Percentiles rank a stretch among this genome's conserved stretches.
Conservation (phyloP, 345 rosid genomes). For the Hibiscus trionum region DNA sequence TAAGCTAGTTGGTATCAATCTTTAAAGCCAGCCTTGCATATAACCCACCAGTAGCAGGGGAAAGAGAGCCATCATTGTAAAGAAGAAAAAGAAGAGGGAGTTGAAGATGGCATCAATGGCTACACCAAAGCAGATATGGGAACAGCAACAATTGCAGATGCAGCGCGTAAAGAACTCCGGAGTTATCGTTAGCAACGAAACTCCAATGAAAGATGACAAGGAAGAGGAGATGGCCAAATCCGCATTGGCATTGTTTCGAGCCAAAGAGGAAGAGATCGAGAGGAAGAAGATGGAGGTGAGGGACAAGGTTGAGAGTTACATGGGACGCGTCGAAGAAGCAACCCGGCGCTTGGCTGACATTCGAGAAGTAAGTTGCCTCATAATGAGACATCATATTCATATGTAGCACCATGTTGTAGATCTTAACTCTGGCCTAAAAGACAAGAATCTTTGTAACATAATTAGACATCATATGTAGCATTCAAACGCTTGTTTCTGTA, state of each 20-base stretch:
- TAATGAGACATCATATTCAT: background rate
- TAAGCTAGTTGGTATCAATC: slow-evolving; percentile 21
- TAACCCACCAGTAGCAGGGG: slow-evolving; percentile 18
- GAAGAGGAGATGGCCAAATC: slow-evolving; percentile 71
- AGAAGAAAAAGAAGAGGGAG: background rate
- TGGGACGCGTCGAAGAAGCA: slow-evolving; percentile 71
- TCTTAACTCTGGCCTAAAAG: background rate
- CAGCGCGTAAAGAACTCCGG: slow-evolving; percentile 47
- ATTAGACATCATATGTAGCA: too few relatives aligned
- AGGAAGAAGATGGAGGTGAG: slow-evolving; percentile 68
- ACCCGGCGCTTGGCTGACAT: slow-evolving; percentile 73
- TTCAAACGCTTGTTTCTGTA: too few relatives aligned
- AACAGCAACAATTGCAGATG: slow-evolving; percentile 38
- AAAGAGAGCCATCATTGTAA: slow-evolving; percentile 31
- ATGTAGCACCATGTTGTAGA: background rate
- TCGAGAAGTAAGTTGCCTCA: slow-evolving; percentile 50
- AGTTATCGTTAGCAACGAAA: slow-evolving; percentile 25
- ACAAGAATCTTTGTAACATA: too few relatives aligned
- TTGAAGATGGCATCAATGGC: slow-evolving; percentile 27
- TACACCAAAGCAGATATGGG: slow-evolving; percentile 39
- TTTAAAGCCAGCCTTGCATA: slow-evolving; percentile 33
- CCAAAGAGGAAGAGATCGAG: slow-evolving; percentile 92
- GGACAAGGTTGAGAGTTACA: slow-evolving; percentile 53
- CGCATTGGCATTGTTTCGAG: slow-evolving; percentile 57
- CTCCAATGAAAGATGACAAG: slow-evolving; percentile 46